Evolutionary conservation across 108 stramenopile species (phyloP).

Genomic region (Chaetoceros muelleri): DNA sequence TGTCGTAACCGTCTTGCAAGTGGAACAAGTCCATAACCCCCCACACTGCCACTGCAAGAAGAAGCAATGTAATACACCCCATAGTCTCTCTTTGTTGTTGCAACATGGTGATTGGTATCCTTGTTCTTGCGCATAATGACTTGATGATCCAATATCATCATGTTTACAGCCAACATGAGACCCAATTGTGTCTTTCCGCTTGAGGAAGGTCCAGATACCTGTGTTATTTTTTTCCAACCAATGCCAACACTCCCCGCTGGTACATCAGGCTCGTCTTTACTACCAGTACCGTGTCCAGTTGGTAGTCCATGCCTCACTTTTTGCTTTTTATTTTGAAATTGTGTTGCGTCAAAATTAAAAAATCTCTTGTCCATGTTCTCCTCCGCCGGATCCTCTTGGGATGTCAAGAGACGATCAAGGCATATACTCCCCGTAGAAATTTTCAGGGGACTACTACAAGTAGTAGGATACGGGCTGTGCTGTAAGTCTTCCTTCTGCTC

Average conservation of each 20-base stretch:
- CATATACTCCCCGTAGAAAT: too few species aligned
- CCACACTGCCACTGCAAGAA: slow-evolving; percentile 1
- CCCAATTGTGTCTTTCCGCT: slow-evolving; percentile 33
- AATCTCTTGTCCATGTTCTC: too few species aligned
- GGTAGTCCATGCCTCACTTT: background rate
- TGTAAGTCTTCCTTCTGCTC: too few species aligned
- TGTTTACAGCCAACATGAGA: slow-evolving; percentile 19
- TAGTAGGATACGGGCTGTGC: too few species aligned
- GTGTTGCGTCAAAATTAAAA: too few species aligned
- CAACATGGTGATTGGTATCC: slow-evolving; percentile 10
- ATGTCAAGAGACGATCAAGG: too few species aligned
- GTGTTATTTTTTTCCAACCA: slow-evolving; percentile 24
- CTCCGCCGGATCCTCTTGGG: too few species aligned
- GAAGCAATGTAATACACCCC: slow-evolving; percentile 9
- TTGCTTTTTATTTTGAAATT: background rate
- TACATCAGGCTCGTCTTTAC: too few species aligned
- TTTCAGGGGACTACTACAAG: too few species aligned
- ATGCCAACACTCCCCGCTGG: slow-evolving; percentile 8
- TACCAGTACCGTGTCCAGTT: background rate
- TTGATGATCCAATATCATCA: slow-evolving; percentile 7
- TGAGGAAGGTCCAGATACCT: slow-evolving; percentile 28
- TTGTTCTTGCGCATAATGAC: slow-evolving; percentile 9
- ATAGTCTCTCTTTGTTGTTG: slow-evolving; percentile 10
- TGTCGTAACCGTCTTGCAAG: background rate
- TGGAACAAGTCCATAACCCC: background rate